Evolutionary conservation across 768 basidiomycete species (phyloP).

Genomic region (Kwoniella sp.): DNA sequence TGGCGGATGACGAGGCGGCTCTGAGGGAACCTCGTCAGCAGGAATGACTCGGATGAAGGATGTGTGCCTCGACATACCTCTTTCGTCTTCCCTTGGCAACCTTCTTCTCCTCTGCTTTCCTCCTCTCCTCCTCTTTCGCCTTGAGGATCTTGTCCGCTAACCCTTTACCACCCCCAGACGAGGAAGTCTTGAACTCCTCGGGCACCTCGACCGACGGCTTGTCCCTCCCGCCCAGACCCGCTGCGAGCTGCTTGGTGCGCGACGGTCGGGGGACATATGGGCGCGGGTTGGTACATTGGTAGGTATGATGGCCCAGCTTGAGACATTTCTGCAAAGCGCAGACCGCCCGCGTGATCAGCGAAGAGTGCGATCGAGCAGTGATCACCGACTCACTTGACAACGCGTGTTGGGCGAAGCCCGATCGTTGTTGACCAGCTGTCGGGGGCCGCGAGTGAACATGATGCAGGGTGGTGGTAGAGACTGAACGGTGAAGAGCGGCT

Average conservation of each 20-base stretch:
- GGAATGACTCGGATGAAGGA: too few species aligned
- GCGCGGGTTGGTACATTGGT: slow-evolving; percentile 74
- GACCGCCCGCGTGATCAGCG: too few species aligned
- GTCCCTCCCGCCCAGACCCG: slow-evolving; percentile 53
- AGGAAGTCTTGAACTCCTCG: slow-evolving; percentile 74
- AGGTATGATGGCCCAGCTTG: slow-evolving; percentile 76
- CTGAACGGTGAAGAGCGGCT: neutral
- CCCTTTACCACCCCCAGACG: slow-evolving; percentile 58
- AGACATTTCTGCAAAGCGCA: slow-evolving; percentile 46
- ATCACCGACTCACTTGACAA: slow-evolving; percentile 37
- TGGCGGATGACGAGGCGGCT: slow-evolving; percentile 5
- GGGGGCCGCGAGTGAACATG: slow-evolving; percentile 19
- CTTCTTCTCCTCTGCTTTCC: slow-evolving; percentile 23
- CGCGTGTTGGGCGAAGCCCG: slow-evolving; percentile 37
- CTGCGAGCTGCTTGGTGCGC: slow-evolving; percentile 77
- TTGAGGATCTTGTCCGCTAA: slow-evolving; percentile 81
- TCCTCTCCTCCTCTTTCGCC: slow-evolving; percentile 68
- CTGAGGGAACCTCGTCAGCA: neutral
- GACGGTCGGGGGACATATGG: slow-evolving; percentile 88
- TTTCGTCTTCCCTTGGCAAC: slow-evolving; percentile 7
- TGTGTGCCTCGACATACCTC: too few species aligned
- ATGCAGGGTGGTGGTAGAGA: neutral
- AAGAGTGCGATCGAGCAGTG: neutral
- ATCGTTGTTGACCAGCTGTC: slow-evolving; percentile 28
- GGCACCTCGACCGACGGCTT: slow-evolving; percentile 79